Evolutionary conservation across 1,139 yeast genomes (phyloP).

Genomic region (Yueomyces sp.): DNA sequence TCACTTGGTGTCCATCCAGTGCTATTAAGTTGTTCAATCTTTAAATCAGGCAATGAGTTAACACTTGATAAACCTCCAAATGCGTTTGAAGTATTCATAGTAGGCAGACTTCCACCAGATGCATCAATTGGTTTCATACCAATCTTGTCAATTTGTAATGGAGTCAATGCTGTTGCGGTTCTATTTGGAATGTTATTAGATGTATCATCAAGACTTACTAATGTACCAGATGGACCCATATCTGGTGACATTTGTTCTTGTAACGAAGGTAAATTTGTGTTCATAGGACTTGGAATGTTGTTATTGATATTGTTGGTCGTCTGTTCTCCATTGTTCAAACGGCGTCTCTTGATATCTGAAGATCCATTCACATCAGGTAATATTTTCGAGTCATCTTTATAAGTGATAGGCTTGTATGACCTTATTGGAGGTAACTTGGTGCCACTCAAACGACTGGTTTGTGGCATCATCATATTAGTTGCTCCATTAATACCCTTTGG

Average conservation of each 20-base stretch:
- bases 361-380: conserved; percentile 2
- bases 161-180: background rate
- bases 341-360: conserved; percentile 10
- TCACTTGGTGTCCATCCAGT: background rate
- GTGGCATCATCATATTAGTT: conserved; percentile 1
- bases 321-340: conserved; percentile 4
- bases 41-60: background rate
- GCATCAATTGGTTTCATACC: background rate
- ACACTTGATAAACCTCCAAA: background rate
- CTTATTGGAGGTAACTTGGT: conserved; percentile 14
- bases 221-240: background rate
- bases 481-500: conserved; percentile 5
- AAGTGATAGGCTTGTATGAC: conserved; percentile 18
- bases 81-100: background rate
- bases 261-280: background rate
- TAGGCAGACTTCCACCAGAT: background rate
- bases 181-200: background rate
- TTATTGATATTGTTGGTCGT: conserved; percentile 1
- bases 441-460: background rate
- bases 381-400: conserved; percentile 9
- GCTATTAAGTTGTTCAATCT: background rate
- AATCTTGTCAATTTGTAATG: background rate
- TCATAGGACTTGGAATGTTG: background rate
- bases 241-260: background rate
- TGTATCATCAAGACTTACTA: background rate